These are phyloP conservation scores for Angomonas deanei DNA, from an alignment of 208 protist species.

Conservation along the genomic window DNA sequence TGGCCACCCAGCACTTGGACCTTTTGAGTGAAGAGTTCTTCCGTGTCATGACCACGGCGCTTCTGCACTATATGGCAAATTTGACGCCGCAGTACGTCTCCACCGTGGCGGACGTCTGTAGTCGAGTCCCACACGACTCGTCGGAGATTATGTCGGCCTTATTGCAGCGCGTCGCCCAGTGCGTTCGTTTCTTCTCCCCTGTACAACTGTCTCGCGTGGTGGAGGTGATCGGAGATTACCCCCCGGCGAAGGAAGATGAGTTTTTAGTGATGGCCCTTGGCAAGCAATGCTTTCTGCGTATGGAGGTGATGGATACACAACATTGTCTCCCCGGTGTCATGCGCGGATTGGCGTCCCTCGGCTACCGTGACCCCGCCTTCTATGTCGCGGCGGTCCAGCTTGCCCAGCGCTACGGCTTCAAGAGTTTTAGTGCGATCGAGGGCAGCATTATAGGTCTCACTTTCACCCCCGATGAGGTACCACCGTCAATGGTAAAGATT, in stretches of 20 bases:
- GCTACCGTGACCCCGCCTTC: slow-evolving; percentile 64
- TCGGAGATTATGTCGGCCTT: slow-evolving; percentile 56
- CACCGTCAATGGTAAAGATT: slow-evolving; percentile 39
- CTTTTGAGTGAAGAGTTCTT: slow-evolving; percentile 73
- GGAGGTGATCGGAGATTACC: slow-evolving; percentile 63
- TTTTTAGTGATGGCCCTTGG: slow-evolving; percentile 58
- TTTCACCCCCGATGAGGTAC: slow-evolving; percentile 15
- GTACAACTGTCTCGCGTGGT: slow-evolving; percentile 63
- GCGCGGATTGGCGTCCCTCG: slow-evolving; percentile 64
- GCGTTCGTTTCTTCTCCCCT: slow-evolving; percentile 48
- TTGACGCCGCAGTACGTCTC: slow-evolving; percentile 57
- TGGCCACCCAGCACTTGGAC: slow-evolving; percentile 59
- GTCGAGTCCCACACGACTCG: slow-evolving; percentile 42
- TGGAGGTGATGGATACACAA: slow-evolving; percentile 66
- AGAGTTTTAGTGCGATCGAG: slow-evolving; percentile 65
- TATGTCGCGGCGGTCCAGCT: slow-evolving; percentile 65
- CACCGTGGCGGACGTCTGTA: slow-evolving; percentile 83
- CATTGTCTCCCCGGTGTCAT: slow-evolving; percentile 32
- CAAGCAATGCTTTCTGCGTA: slow-evolving; percentile 55
- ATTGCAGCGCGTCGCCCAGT: slow-evolving; percentile 62
- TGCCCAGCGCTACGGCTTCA: slow-evolving; percentile 70
- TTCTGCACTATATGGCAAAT: slow-evolving; percentile 28
- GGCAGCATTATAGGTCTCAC: slow-evolving; percentile 68
- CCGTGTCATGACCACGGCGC: slow-evolving; percentile 28
- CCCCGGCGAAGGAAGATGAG: slow-evolving; percentile 54